A percentile compares a stretch with the other conserved stretches of the same genome.
These are phyloP conservation scores for Hortaea werneckii DNA, from an alignment of 2,329 filamentous ascomycete genomes.

Conservation along the genomic window DNA sequence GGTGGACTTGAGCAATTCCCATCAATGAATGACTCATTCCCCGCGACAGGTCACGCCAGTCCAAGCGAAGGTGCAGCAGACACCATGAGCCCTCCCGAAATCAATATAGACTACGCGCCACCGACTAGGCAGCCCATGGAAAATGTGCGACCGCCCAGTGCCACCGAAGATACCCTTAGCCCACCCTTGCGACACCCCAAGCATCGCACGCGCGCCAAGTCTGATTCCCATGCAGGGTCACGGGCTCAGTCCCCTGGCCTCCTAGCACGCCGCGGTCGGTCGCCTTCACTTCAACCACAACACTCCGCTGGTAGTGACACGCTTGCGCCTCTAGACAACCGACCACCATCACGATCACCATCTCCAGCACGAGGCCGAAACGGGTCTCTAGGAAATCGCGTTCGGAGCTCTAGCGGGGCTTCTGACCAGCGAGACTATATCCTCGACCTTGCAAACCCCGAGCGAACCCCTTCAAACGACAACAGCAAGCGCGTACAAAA, in stretches of 20 bases:
- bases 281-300: conserved; percentile 24
- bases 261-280: conserved; percentile 22
- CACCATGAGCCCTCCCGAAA: conserved; percentile 82
- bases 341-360: conserved; percentile 31
- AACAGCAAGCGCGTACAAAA: conserved; percentile 79
- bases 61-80: conserved; percentile 54
- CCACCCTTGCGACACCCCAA: conserved; percentile 54
- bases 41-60: conserved; percentile 37
- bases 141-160: conserved; percentile 40
- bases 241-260: conserved; percentile 33
- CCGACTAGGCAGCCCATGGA: conserved; percentile 40
- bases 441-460: conserved; percentile 81
- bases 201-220: conserved; percentile 50
- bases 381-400: conserved; percentile 28
- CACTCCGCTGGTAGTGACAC: conserved; percentile 20
- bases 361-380: conserved; percentile 33
- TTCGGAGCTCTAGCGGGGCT: conserved; percentile 41
- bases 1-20: conserved; percentile 44
- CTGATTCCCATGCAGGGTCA: conserved; percentile 47
- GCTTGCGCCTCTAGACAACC: conserved; percentile 34
- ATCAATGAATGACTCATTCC: conserved; percentile 38
- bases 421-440: conserved; percentile 62
- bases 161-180: conserved; percentile 64
- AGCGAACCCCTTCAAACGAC: conserved; percentile 59
- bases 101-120: conserved; percentile 87